Conservation (phyloP, 108 stramenopile genomes). For the Cylindrotheca closterium region DNA sequence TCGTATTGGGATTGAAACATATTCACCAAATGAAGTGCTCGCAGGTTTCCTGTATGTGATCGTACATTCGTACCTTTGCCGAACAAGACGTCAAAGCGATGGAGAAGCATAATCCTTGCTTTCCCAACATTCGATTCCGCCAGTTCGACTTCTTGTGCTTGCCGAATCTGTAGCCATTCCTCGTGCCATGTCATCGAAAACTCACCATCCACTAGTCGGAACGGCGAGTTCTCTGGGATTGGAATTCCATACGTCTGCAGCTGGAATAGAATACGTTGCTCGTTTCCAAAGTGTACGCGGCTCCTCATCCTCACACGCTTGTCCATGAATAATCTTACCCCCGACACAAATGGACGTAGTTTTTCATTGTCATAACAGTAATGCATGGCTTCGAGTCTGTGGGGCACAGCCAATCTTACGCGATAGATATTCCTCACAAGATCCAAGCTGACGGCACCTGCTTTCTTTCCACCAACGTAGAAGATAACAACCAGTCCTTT, state of each 20-base stretch:
- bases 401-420: slow-evolving; percentile 15
- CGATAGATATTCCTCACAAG: slow-evolving; percentile 1
- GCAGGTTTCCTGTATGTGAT: slow-evolving; percentile 9
- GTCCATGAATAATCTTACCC: slow-evolving; percentile 10
- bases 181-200: background rate
- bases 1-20: slow-evolving; percentile 7
- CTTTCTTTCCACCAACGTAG: background rate
- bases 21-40: slow-evolving; percentile 5
- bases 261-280: slow-evolving; percentile 10
- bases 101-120: background rate
- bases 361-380: slow-evolving; percentile 18
- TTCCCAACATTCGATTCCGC: no score
- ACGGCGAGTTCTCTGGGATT: background rate
- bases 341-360: slow-evolving; percentile 9
- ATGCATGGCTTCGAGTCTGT: slow-evolving; percentile 14
- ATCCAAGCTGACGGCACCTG: slow-evolving; percentile 1
- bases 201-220: background rate
- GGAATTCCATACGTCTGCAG: slow-evolving; percentile 31
- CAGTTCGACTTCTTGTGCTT: background rate
- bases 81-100: slow-evolving; percentile 7
- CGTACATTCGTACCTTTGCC: slow-evolving; percentile 7
- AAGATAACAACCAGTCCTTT: slow-evolving; percentile 10
- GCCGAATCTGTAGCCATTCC: background rate
- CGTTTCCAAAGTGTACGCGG: slow-evolving; percentile 7
- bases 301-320: slow-evolving; percentile 8